A percentile compares a stretch with the other conserved stretches of the same genome.
Conservation (phyloP, 1,139 yeast genomes). For the Saccharomyces pastorianus region DNA sequence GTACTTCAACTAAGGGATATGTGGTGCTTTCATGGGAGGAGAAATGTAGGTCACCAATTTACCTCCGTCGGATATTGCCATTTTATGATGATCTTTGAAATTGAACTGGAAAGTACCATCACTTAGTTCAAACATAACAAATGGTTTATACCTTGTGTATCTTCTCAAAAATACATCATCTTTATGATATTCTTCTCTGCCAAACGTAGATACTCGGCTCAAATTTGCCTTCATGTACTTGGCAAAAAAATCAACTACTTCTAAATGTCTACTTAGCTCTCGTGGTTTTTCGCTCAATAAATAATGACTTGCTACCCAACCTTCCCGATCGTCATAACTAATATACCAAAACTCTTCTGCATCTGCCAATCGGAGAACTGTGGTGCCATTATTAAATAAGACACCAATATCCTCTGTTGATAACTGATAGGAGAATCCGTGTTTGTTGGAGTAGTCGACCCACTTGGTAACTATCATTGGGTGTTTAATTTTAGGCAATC, state of each 20-base stretch:
- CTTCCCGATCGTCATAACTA: slow-evolving; percentile 52
- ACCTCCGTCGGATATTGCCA: slow-evolving; percentile 72
- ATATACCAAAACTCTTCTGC: slow-evolving; percentile 55
- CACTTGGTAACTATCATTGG: slow-evolving; percentile 84
- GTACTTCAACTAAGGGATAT: slow-evolving; percentile 51
- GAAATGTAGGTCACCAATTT: slow-evolving; percentile 74
- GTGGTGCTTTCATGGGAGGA: slow-evolving; percentile 64
- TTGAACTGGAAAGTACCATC: slow-evolving; percentile 91
- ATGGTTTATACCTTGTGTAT: slow-evolving; percentile 68
- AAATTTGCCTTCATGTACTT: slow-evolving; percentile 76
- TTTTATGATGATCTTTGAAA: slow-evolving; percentile 88
- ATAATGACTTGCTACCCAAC: slow-evolving; percentile 69
- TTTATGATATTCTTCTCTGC: slow-evolving; percentile 37
- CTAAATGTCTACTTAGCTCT: slow-evolving; percentile 61
- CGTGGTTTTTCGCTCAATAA: slow-evolving; percentile 49
- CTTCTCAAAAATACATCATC: slow-evolving; percentile 72
- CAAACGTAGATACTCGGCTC: slow-evolving; percentile 56
- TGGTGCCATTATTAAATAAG: slow-evolving; percentile 72
- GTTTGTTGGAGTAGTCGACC: slow-evolving; percentile 96
- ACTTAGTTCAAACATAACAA: slow-evolving; percentile 87
- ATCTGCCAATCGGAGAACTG: slow-evolving; percentile 62
- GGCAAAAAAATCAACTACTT: slow-evolving; percentile 76
- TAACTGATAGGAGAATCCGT: slow-evolving; percentile 89
- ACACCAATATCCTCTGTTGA: slow-evolving; percentile 92
- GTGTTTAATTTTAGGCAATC: slow-evolving; percentile 38